Percentiles rank a stretch among this genome's conserved stretches.
Conservation (phyloP, 148 eudicot genomes). For the Amaranthus hypochondriacus region DNA sequence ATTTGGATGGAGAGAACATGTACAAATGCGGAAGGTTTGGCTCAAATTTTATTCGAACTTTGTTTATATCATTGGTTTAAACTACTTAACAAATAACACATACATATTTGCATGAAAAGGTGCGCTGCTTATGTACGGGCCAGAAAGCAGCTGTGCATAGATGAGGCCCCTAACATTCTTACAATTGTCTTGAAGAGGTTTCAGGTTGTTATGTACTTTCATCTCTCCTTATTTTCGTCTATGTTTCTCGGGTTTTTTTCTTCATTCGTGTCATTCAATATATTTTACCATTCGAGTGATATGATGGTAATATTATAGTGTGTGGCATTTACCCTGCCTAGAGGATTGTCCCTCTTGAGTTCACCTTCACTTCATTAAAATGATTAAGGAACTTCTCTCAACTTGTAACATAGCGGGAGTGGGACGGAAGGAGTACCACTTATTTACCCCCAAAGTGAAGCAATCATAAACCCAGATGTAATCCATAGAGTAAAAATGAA, state of each 20-base stretch:
- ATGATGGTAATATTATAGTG: neutral
- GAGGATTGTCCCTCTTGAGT: neutral
- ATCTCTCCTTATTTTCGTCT: neutral
- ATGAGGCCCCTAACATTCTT: conserved; percentile 88
- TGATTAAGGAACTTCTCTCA: neutral
- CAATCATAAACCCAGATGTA: too few species aligned
- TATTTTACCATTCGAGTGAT: neutral
- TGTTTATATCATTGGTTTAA: neutral
- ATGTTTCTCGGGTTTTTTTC: neutral
- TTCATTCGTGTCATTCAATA: neutral
- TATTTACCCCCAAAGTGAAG: too few species aligned
- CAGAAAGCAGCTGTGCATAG: conserved; percentile 77
- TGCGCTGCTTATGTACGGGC: conserved; percentile 87
- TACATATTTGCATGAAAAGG: conserved; percentile 34
- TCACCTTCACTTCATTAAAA: neutral
- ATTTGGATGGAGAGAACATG: conserved; percentile 96
- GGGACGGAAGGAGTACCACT: too few species aligned
- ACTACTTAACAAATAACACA: conserved; percentile 10
- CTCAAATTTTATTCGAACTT: conserved; percentile 15
- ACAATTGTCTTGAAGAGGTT: conserved; percentile 94
- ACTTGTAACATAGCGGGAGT: neutral
- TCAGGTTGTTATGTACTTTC: conserved; percentile 49
- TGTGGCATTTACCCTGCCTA: neutral
- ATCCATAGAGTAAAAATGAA: too few species aligned
- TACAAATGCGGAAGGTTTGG: conserved; percentile 91